phyloP scores from a whole-genome alignment of 768 basidiomycete genomes.

The Cantharellus cinnabarinus region DNA sequence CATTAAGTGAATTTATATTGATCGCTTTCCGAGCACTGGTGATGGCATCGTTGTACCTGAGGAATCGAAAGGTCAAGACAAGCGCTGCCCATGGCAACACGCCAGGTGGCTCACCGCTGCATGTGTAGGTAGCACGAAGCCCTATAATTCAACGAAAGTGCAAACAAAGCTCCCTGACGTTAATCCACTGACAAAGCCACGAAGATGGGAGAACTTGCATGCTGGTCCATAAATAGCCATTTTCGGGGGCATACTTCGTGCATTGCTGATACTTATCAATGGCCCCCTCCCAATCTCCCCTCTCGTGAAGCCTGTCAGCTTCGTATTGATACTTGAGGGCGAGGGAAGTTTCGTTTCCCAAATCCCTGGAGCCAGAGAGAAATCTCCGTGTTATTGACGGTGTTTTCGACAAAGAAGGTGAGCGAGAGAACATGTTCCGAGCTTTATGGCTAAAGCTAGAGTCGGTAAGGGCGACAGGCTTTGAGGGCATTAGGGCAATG shows the following conservation, averaged over 20 bases:
- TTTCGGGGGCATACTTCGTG: background rate
- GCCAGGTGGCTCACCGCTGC: background rate
- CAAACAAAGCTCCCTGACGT: background rate
- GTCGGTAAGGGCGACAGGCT: too few relatives aligned
- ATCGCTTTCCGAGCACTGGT: background rate
- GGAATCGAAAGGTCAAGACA: background rate
- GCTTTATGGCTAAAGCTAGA: too few relatives aligned
- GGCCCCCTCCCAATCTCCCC: background rate
- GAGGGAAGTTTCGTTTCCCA: background rate
- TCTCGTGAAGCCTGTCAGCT: background rate
- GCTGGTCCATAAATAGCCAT: background rate
- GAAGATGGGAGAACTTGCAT: background rate
- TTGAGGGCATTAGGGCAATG: too few relatives aligned
- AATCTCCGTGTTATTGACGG: background rate
- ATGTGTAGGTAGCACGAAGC: background rate
- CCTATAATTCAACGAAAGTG: background rate
- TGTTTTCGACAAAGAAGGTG: background rate
- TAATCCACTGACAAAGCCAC: background rate
- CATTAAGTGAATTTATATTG: background rate
- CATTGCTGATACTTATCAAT: background rate
- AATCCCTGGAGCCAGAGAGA: background rate
- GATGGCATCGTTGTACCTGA: background rate
- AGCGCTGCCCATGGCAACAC: background rate
- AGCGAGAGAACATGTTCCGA: too few relatives aligned
- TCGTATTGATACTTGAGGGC: background rate